These are phyloP conservation scores for Termitomyces sp. DNA, from an alignment of 768 basidiomycete species.

Conservation along the genomic window DNA sequence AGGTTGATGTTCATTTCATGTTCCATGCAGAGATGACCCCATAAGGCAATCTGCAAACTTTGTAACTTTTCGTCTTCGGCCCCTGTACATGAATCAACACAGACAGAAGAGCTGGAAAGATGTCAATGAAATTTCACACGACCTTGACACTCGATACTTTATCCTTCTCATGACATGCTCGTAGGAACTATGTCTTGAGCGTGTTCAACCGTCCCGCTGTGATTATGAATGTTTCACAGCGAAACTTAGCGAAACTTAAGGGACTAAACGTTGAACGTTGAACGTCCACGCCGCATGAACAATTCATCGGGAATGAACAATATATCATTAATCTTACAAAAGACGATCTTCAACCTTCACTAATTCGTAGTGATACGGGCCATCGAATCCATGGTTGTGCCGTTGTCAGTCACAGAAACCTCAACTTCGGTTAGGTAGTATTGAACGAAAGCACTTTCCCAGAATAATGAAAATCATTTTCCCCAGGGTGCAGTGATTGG, in stretches of 20 bases:
- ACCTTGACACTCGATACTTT: too few relatives aligned
- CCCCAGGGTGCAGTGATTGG: too few relatives aligned
- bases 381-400: background rate
- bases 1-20: too few relatives aligned
- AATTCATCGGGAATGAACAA: background rate
- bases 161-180: background rate
- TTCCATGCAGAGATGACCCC: background rate
- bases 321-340: background rate
- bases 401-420: too few relatives aligned
- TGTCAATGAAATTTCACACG: background rate
- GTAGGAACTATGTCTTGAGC: background rate
- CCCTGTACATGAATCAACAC: too few relatives aligned
- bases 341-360: background rate
- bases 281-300: background rate
- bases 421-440: too few relatives aligned
- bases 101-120: background rate
- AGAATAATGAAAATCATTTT: too few relatives aligned
- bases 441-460: too few relatives aligned
- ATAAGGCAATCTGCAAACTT: background rate
- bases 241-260: background rate
- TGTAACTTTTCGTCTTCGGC: too few relatives aligned
- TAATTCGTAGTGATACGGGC: background rate
- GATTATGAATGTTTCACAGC: background rate
- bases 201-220: background rate
- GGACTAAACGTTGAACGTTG: too few relatives aligned